Base-by-base conservation (phyloP, 2,329 filamentous ascomycete genomes). In the Botrytis tulipae region DNA sequence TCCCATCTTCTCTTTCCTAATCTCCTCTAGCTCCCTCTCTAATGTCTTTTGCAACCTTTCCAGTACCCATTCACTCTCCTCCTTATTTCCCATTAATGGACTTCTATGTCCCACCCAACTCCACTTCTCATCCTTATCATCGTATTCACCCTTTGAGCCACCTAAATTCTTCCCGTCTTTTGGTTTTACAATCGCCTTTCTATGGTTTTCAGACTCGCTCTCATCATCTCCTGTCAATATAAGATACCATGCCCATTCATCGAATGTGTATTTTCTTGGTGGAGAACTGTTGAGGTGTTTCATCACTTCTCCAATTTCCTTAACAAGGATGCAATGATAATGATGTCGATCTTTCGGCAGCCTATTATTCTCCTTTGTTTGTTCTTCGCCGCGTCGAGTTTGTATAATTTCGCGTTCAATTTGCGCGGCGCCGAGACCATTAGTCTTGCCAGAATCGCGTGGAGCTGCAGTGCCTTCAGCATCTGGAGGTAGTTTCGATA, bases 171-270 rank as follows among this genome's bases (percentile, higher is more conserved):
- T 40, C 25, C 75, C 62, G 20, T 46, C 51, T 59, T 48, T 74
- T 35, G 75, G 73, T 8, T 74, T 77, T 46, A 60, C 73, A 20
- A 66, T 35, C 18, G 79, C 74, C 40, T 83, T 84, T n/a, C 84
- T 80, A 78, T 91, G 89, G 29, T 82, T 86, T 9, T 83, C 81
- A 3, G 86, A 82, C 76, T 84, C 84, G 72, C 82, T 82, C 78
- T 91, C 88, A 79, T 90, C 88, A 78, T 90, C 88, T 65, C 89
- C 89, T n/a, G 97, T 92, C 46, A 97, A 85, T 35, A 89, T 88
- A 12, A 95, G 90, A 78, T 93, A 96, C 84, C 93, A 93, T 0
- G 92, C 92, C 95, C 94, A 97, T 80, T 97, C 92, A 77, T 94
- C 90, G 76, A 94, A 98, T 0, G 85, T 86, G 80, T 97, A 98